Percentiles rank a stretch among this genome's conserved stretches.
Evolutionary conservation across 495 filamentous ascomycete genomes (phyloP).

Genomic region (Aspergillus biplanus): DNA sequence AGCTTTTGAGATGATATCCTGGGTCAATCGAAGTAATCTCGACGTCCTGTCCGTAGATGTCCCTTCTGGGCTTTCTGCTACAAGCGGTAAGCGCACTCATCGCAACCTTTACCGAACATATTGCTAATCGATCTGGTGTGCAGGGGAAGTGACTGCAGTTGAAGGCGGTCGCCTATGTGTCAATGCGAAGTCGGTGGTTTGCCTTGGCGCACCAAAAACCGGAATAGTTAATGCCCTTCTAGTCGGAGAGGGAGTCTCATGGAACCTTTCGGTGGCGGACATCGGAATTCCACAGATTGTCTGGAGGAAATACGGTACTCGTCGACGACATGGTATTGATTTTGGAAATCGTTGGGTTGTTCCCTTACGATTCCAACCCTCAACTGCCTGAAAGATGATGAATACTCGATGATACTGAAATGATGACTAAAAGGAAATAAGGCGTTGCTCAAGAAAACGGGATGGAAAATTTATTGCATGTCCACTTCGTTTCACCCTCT

Average conservation of each 20-base stretch:
- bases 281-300: constrained; percentile 79
- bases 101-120: constrained; percentile 29
- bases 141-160: constrained; percentile 55
- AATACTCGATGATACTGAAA: not conserved
- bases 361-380: constrained; percentile 41
- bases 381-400: constrained; percentile 11
- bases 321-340: constrained; percentile 76
- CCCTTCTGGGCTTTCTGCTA: constrained; percentile 82
- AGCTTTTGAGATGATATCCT: constrained; percentile 81
- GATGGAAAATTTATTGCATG: not conserved
- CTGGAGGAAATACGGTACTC: constrained; percentile 85
- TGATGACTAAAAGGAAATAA: constrained; percentile 8
- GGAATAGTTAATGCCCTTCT: constrained; percentile 75
- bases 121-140: constrained; percentile 17
- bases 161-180: constrained; percentile 76
- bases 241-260: constrained; percentile 57
- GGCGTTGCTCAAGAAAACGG: constrained; percentile 17
- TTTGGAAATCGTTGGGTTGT: constrained; percentile 88
- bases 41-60: constrained; percentile 82
- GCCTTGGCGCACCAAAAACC: constrained; percentile 80
- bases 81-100: constrained; percentile 60
- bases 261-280: constrained; percentile 82
- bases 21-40: constrained; percentile 81
- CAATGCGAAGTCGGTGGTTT: constrained; percentile 74
- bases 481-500: too few species aligned